Base-by-base conservation (phyloP, 306 rosid genomes). In the Alnus rubra region DNA sequence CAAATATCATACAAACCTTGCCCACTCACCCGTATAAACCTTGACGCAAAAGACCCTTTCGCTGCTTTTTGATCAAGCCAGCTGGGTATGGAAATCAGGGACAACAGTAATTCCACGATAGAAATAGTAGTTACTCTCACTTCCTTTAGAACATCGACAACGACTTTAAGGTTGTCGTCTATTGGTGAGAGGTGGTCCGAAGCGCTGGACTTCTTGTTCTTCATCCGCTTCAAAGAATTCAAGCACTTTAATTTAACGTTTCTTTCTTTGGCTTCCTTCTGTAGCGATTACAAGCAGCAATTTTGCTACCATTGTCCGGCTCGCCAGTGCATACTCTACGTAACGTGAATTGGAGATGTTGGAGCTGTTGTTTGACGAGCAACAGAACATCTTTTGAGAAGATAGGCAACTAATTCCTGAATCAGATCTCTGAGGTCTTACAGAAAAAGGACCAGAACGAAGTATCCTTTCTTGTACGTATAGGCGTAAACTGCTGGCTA, bases 221-320 rank as follows among this genome's bases (percentile, higher is more conserved):
- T 42, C 45, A 42, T 39, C 53, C 89, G 76, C 80, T 86, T 86
- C 12, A 91, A 63, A 39, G 83, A 87, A 35, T 84, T 79, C 84
- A 91, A 81, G 75, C 93, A 86, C 87, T 87, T 84, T 15, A n/a
- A n/a, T n/a, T n/a, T n/a, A 77, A 48, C 0, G 89, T 87, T 75
- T 91, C 90, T 75, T 89, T 86, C 87, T 89, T 87, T 19, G 87
- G 50, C 58, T 82, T 89, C 83, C 84, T 89, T 82, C 89, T 81
- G 48, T 83, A 84, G 71, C 59, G 35, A 78, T 87, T 86, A 78
- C 78, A 83, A 23, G 86, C 80, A 0, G 62, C 12, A 16, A 91
- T 78, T 69, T 84, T 87, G 69, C 79, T 80, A 5, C 76, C 82
- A 0, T 82, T 69, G 2, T 84, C 83, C 0, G 77, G 30, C 54